Evolutionary conservation across 352 stramenopile genomes (phyloP), one percentile per base, ranked within the genome.

Genomic region (Globisporangium ultimum): DNA sequence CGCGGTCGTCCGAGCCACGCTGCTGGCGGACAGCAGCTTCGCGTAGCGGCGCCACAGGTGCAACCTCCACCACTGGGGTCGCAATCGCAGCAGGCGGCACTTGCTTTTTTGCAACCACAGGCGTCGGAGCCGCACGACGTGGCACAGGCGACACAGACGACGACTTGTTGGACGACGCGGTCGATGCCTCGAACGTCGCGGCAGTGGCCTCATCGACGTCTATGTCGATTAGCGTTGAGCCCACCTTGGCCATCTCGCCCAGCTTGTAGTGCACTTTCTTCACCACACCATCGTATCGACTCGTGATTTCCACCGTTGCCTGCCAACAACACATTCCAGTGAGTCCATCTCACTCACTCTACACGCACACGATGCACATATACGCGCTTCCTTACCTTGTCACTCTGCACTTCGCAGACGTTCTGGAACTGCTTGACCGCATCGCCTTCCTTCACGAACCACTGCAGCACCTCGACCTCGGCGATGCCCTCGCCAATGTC

Each of bases 401-500:
- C 97, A 47, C 78, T 97, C 73, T 99, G 96, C 21, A 99, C 97
- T 68, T 99, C 91, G 69, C 96, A 99, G 36, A 99, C 87, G 47
- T 91, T 93, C 75, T 99, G 96, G 74, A 99, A 99, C 75, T 98
- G 89, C 60, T 94, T 87, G 36, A 98, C 75, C 18, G 63, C 55
- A 53, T 98, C 91, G 45, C 94, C 94, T 48, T 85, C 78, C 57
- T 96, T 88, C 50, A 99, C 91, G 62, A 98, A 99, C 96, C 95
- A 99, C 76, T 99, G 92, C 50, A 99, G 78, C 21, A 99, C 67
- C 77, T 99, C 96, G 49, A 99, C 97, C 72, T 99, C 97, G 22
- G 92, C 88, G 71, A 99, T 99, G 17, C 97, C 97, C 69, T 99
- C 97, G 55, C 97, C 97, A 72, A 99, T 99, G 69, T 99, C 97